phyloP scores from a whole-genome alignment of 1,139 yeast genomes.

The Blastobotrys malaysiensis region DNA sequence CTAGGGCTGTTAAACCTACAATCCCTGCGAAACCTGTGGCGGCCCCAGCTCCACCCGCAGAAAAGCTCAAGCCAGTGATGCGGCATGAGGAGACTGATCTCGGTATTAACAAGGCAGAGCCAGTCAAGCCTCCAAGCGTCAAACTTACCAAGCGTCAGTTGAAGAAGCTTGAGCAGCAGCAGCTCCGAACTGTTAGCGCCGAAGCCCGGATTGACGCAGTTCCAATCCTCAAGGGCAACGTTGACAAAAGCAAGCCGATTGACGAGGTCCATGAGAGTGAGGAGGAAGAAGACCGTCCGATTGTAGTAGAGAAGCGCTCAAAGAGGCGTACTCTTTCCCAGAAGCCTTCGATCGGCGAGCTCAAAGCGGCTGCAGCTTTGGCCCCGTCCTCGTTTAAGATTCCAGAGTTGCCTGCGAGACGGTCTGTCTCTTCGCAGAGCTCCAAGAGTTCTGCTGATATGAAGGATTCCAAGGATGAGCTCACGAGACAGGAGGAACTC shows the following conservation, averaged over 20 bases:
- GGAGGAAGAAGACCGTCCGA: not conserved
- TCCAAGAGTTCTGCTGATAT: not conserved
- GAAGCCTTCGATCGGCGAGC: not conserved
- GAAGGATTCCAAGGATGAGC: slow-evolving; percentile 5
- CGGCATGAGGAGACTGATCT: not conserved
- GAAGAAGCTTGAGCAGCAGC: slow-evolving; percentile 20
- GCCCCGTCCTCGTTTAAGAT: not conserved
- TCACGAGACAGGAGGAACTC: slow-evolving; percentile 1
- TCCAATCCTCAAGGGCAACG: slow-evolving; percentile 7
- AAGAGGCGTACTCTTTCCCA: not conserved
- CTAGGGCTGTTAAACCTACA: not conserved
- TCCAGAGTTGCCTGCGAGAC: not conserved
- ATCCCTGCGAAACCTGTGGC: not conserved
- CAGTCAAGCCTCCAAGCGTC: not conserved
- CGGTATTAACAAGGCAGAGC: not conserved
- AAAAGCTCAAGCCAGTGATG: not conserved
- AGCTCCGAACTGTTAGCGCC: slow-evolving; percentile 12
- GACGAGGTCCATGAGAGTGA: not conserved
- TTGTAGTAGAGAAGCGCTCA: not conserved
- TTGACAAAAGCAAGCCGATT: not conserved
- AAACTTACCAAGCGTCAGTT: slow-evolving; percentile 18
- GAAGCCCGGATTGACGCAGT: slow-evolving; percentile 14
- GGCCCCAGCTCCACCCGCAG: not conserved
- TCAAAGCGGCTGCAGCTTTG: not conserved
- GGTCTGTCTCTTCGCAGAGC: not conserved